phyloP scores from a whole-genome alignment of 2,329 filamentous ascomycete species.

The Gnomoniopsis smithogilvyi region DNA sequence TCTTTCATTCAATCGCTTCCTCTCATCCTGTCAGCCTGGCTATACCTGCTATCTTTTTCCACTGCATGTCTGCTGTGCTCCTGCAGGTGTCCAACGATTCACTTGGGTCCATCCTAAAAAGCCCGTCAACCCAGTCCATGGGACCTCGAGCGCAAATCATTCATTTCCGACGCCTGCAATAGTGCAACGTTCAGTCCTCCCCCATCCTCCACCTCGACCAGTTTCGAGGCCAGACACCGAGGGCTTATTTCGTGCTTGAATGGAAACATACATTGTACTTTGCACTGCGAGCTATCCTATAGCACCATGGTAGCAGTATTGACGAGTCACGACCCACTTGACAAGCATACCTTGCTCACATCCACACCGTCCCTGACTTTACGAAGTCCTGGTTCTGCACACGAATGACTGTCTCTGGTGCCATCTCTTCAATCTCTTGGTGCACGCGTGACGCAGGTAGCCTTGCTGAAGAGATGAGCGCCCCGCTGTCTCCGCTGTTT shows the following conservation, averaged over 20 bases:
- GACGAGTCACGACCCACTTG: background rate
- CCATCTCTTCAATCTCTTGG: background rate
- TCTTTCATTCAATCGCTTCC: too few relatives aligned
- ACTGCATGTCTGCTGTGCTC: too few relatives aligned
- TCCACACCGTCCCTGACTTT: too few relatives aligned
- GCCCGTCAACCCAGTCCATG: background rate
- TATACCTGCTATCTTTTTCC: too few relatives aligned
- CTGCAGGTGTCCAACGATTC: background rate
- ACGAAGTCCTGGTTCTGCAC: too few relatives aligned
- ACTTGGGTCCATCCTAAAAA: background rate
- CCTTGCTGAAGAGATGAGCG: background rate
- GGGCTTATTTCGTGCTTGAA: too few relatives aligned
- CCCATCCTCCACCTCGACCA: background rate
- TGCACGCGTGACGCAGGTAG: background rate
- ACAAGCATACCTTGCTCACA: too few relatives aligned
- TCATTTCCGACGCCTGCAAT: constrained; percentile 2
- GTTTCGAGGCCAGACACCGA: background rate
- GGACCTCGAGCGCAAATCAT: background rate
- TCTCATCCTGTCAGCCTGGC: too few relatives aligned
- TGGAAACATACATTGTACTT: too few relatives aligned
- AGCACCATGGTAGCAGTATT: background rate
- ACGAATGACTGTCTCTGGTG: background rate
- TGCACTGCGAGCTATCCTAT: too few relatives aligned
- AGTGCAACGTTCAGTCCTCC: background rate
- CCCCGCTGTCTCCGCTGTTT: background rate